These are phyloP conservation scores for Aureobasidium sp. DNA, from an alignment of 2,329 filamentous ascomycete species.

Conservation along the genomic window DNA sequence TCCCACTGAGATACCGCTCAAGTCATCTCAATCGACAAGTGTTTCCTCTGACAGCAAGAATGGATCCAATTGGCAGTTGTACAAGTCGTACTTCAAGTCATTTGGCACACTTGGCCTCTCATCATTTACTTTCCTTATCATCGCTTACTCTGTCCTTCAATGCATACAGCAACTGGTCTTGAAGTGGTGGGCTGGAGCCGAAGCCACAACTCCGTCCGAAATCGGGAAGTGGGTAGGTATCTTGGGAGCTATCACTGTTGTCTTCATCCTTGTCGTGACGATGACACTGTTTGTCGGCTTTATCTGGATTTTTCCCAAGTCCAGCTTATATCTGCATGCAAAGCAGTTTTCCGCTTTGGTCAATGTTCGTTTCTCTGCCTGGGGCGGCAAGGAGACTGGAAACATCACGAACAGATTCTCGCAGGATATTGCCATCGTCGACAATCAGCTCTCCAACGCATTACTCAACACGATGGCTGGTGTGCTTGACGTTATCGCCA, in stretches of 20 bases:
- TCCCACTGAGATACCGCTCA: neutral
- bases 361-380: slow-evolving; percentile 15
- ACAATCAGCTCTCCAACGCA: slow-evolving; percentile 32
- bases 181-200: slow-evolving; percentile 28
- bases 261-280: slow-evolving; percentile 1
- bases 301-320: slow-evolving; percentile 16
- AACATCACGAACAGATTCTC: slow-evolving; percentile 36
- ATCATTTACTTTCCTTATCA: neutral
- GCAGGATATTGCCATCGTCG: slow-evolving; percentile 44
- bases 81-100: slow-evolving; percentile 16
- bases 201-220: slow-evolving; percentile 20
- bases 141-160: neutral
- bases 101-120: neutral
- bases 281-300: slow-evolving; percentile 6
- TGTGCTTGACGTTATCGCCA: slow-evolving; percentile 4
- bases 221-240: slow-evolving; percentile 11
- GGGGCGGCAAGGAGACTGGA: slow-evolving; percentile 17
- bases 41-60: neutral
- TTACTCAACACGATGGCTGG: slow-evolving; percentile 16
- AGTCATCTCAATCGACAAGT: neutral
- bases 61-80: slow-evolving; percentile 11
- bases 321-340: slow-evolving; percentile 18
- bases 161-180: slow-evolving; percentile 14
- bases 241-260: slow-evolving; percentile 3
- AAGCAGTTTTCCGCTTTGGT: slow-evolving; percentile 18